Evolutionary conservation across 306 rosid genomes (phyloP).

Genomic region (Dryas octopetala): DNA sequence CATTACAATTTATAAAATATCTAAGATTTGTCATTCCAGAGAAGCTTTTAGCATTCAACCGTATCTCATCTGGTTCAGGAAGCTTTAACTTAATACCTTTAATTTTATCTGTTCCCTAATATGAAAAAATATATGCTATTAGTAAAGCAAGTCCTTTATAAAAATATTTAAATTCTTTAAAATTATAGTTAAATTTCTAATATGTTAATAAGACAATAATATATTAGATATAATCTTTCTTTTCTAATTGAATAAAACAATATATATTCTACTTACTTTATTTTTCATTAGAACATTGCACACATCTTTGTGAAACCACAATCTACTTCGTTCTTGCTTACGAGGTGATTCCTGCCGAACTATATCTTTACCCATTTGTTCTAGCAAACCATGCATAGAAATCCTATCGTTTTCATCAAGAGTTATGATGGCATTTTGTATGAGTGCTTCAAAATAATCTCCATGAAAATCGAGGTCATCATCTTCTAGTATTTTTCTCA

Average conservation of each 20-base stretch:
- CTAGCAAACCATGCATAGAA: constrained; percentile 42
- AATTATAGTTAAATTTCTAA: too few relatives aligned
- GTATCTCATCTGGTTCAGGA: background rate
- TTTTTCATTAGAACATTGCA: background rate
- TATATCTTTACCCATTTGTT: constrained; percentile 38
- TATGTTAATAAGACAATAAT: too few relatives aligned
- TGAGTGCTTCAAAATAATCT: background rate
- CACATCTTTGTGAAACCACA: constrained; percentile 38
- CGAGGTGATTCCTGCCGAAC: constrained; percentile 7
- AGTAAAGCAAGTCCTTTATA: background rate
- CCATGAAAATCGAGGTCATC: constrained; percentile 9
- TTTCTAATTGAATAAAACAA: too few relatives aligned
- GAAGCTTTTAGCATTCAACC: constrained; percentile 26
- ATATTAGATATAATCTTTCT: too few relatives aligned
- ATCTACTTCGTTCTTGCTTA: constrained; percentile 24
- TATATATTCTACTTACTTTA: background rate
- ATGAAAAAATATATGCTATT: constrained; percentile 19
- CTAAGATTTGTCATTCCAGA: constrained; percentile 22
- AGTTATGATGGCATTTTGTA: constrained; percentile 6
- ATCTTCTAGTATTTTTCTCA: constrained; percentile 25
- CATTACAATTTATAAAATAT: constrained; percentile 30
- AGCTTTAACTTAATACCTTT: background rate
- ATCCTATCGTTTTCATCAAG: background rate
- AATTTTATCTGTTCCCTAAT: background rate
- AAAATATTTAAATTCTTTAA: too few relatives aligned